phyloP scores from a whole-genome alignment of 768 basidiomycete species.

The Leccinum arenicola region DNA sequence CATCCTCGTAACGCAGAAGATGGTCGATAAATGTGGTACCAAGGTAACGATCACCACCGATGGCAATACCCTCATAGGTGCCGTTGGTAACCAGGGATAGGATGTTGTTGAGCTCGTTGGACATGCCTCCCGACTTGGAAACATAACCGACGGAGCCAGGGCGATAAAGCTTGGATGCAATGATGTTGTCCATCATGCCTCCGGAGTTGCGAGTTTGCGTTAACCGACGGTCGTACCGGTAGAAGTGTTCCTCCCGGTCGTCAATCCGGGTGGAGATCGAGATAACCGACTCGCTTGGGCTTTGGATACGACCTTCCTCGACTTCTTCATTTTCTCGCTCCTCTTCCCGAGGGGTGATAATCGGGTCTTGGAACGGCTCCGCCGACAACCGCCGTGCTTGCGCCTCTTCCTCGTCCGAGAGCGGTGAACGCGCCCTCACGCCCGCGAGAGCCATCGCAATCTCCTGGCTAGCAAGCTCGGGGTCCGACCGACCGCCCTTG shows the following conservation, averaged over 20 bases:
- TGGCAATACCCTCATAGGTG: constrained; percentile 99
- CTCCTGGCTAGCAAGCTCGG: constrained; percentile 71
- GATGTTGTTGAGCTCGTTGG: constrained; percentile 99
- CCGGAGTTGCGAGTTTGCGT: constrained; percentile 29
- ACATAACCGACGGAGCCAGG: constrained; percentile 97
- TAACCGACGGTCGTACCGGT: constrained; percentile 26
- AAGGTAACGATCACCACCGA: constrained; percentile 98
- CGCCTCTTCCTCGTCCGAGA: constrained; percentile 42
- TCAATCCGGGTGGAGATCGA: constrained; percentile 77
- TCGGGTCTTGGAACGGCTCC: constrained; percentile 6
- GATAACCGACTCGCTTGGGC: constrained; percentile 57
- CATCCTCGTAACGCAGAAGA: constrained; percentile 93
- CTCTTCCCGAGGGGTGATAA: constrained; percentile 11
- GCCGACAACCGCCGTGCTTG: constrained; percentile 20
- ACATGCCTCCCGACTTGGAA: constrained; percentile 99
- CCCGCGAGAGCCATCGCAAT: constrained; percentile 69
- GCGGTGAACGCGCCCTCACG: constrained; percentile 36
- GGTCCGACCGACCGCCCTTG: constrained; percentile 48
- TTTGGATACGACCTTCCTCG: constrained; percentile 36
- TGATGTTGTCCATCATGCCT: constrained; percentile 99
- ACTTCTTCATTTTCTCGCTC: neutral
- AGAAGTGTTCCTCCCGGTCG: constrained; percentile 34
- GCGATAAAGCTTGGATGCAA: constrained; percentile 97
- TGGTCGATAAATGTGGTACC: constrained; percentile 99
- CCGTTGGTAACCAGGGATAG: constrained; percentile 95